Evolutionary conservation across 1,284 basidiomycete genomes (phyloP), one percentile per base, ranked within the genome.

Genomic region (Ceraceosorus guamensis): DNA sequence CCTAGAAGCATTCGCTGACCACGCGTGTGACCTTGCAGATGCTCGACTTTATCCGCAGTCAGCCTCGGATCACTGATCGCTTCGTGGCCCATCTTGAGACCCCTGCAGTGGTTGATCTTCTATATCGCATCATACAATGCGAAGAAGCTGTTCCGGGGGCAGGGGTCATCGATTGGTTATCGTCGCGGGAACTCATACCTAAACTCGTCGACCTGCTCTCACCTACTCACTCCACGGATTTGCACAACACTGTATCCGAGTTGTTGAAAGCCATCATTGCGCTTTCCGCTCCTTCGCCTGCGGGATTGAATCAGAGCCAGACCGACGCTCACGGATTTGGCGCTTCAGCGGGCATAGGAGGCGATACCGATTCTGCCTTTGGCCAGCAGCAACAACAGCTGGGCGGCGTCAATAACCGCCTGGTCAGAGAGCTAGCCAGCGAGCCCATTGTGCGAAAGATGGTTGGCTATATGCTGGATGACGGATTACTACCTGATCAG

Each of bases 191-290:
- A 59, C 83, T 98, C 51, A 87, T 96, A 76, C 82, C 83, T 32
- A 84, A 85, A 47, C 82, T 97, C 43, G 83, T 96, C 58, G 84
- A 84, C 64, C 82, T 92, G 18, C 83, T 97, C 14, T 88, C 91
- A 0, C 91, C 95, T 0, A 77, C 82, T 8, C 80, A 89, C 59
- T 83, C 85, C 8, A 80, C 84, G 16, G 86, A 91, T 61, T 84
- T 88, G 57, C 93, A 98, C 77, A 83, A 84, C 32, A 86, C 91
- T 49, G 89, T 91, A 34, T 83, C 91, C 1, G 95, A 99, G 62
- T 83, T 97, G 51, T 84, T 98, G 71, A 95, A 95, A 77, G 87
- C 87, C 54, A 91, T 97, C 66, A 91, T 98, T 65, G 88, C 91
- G 30, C 87, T 97, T 79, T 89, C 91, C 16, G 88, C 91, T 1